A percentile compares a stretch with the other conserved stretches of the same genome.
Conservation (phyloP, 345 rosid genomes). For the Eucalyptus shirleyi region DNA sequence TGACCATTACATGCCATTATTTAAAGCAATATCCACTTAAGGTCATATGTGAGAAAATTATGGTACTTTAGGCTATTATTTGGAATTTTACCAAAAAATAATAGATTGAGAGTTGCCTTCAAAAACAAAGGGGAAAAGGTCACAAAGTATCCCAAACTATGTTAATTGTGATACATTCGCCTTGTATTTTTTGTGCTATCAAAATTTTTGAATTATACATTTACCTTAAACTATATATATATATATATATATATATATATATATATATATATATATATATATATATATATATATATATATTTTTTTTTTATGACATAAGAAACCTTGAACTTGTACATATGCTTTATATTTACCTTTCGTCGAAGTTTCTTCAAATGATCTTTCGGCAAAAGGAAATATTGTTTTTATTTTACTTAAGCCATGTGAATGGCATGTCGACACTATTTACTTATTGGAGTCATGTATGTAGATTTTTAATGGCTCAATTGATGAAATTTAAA, state of each 20-base stretch:
- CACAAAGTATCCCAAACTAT: neutral
- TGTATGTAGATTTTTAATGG: neutral
- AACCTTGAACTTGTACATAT: neutral
- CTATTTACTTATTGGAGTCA: neutral
- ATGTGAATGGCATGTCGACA: neutral
- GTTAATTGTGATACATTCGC: neutral
- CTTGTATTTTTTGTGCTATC: neutral
- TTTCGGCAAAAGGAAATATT: too few relatives aligned
- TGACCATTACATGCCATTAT: too few relatives aligned
- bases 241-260: too few relatives aligned
- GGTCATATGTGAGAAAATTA: too few relatives aligned
- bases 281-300: too few relatives aligned
- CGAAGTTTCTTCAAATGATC: neutral
- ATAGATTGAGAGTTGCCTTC: neutral
- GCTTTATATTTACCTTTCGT: neutral
- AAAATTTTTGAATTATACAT: too few relatives aligned
- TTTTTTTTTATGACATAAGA: neutral
- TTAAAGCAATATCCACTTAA: too few relatives aligned
- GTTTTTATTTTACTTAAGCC: neutral
- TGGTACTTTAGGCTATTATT: too few relatives aligned
- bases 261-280: too few relatives aligned
- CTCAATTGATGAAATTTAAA: too few relatives aligned
- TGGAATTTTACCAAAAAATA: too few relatives aligned
- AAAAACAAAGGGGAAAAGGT: neutral
- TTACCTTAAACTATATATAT: too few relatives aligned